These are phyloP conservation scores for Amaranthus palmeri DNA, from an alignment of 148 eudicot species.

Conservation along the genomic window DNA sequence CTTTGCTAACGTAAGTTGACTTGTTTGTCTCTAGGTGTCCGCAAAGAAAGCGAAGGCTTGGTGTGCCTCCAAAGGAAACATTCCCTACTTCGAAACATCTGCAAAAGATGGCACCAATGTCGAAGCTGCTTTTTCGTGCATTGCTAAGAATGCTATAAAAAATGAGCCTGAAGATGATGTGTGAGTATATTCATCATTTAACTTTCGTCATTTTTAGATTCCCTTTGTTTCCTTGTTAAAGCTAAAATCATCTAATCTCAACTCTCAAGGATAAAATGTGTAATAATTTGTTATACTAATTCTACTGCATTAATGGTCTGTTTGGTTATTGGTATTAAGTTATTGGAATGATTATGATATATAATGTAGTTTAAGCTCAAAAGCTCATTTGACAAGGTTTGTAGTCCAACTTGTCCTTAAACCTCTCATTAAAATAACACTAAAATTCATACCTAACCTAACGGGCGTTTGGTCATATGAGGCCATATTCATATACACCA, in stretches of 20 bases:
- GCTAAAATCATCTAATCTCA: not conserved
- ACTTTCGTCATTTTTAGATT: not conserved
- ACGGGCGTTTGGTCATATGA: too few species aligned
- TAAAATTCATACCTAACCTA: too few species aligned
- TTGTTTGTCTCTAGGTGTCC: conserved; percentile 39
- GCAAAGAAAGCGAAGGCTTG: conserved; percentile 68
- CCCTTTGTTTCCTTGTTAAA: not conserved
- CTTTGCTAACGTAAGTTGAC: conserved; percentile 6
- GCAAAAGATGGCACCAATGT: conserved; percentile 65
- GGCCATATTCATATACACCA: too few species aligned
- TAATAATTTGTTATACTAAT: too few species aligned
- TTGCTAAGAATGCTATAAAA: conserved; percentile 57
- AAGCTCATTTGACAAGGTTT: too few species aligned
- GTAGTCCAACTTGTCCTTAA: too few species aligned
- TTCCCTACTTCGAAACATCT: conserved; percentile 70
- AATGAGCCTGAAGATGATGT: conserved; percentile 59
- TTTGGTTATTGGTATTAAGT: too few species aligned
- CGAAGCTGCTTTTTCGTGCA: conserved; percentile 65
- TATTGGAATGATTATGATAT: too few species aligned
- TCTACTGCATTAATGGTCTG: too few species aligned
- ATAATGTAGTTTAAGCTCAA: too few species aligned
- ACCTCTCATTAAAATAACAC: too few species aligned
- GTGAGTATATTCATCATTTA: conserved; percentile 35
- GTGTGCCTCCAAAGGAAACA: conserved; percentile 71
- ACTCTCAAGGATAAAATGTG: too few species aligned